These are phyloP conservation scores for Cyclotella distinguenda DNA, from an alignment of 108 stramenopile genomes.

Conservation along the genomic window DNA sequence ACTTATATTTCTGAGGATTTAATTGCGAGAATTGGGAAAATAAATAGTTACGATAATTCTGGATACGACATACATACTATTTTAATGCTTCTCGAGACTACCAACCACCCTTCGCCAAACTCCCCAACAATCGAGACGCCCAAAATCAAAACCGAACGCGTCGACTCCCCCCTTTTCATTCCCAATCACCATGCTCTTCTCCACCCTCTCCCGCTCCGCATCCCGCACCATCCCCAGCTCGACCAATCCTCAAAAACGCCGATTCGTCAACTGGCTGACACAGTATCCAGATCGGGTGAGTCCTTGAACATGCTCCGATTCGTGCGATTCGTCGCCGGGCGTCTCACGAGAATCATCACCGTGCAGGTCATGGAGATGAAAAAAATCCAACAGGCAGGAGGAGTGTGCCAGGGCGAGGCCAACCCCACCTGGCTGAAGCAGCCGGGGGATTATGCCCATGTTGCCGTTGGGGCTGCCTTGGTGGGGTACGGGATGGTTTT, in stretches of 20 bases:
- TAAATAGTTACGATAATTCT: too few species aligned
- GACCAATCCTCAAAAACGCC: conserved; percentile 49
- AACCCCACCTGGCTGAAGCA: conserved; percentile 87
- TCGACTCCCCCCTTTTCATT: too few species aligned
- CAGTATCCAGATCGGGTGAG: conserved; percentile 85
- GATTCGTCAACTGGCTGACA: conserved; percentile 64
- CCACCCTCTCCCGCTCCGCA: conserved; percentile 40
- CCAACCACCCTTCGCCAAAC: background rate
- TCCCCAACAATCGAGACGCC: background rate
- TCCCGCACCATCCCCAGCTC: conserved; percentile 27
- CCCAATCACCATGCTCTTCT: conserved; percentile 49
- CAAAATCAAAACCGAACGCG: too few species aligned
- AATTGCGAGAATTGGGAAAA: too few species aligned
- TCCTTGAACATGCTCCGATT: background rate
- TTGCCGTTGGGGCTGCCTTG: conserved; percentile 51
- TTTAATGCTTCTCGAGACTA: too few species aligned
- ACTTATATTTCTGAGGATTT: too few species aligned
- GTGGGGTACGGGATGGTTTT: conserved; percentile 44
- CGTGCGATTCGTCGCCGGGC: background rate
- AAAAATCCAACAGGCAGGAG: conserved; percentile 70
- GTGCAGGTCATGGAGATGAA: conserved; percentile 73
- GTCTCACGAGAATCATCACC: background rate
- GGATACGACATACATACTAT: too few species aligned
- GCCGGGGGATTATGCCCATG: conserved; percentile 48
- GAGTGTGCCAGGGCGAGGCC: conserved; percentile 69